Base-by-base conservation (phyloP, 768 basidiomycete species). In the Lenzites betulinus region DNA sequence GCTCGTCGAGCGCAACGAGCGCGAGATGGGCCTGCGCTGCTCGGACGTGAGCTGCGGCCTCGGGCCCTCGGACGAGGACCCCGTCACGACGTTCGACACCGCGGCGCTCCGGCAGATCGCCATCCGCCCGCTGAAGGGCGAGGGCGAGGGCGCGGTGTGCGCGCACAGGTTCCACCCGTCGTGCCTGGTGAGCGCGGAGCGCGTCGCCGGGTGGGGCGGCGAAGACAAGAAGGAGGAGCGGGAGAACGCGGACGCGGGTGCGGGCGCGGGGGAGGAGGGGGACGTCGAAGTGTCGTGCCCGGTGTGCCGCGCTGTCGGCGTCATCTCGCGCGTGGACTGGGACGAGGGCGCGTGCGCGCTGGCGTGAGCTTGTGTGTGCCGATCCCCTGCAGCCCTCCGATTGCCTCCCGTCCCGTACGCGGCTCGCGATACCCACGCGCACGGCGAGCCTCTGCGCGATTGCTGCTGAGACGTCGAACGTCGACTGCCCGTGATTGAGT, bases 201-300 rank as follows among this genome's bases (percentile, higher is more conserved):
- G 84, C 61, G 86, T 78, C 16, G 82, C 87, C 13, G 77, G 86
- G n/a, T 82, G 81, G 75, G 87, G 86, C 23, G 80, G 76, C 16
- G 72, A 69, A 36, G 73, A 69, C 36, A 64, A 70, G 68, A 79
- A 82, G 54, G 72, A 70, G 54, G 71, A 76, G 46, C 71, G 69
- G 23, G 71, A 74, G 59, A 69, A 69, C 15, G 67, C 69, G 22
- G 63, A 57, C 28, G 62, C 54, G 39, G 30, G 30, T 11, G 30
- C 4, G 30, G 30, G 30, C 30, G 30, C 54, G 39, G 30, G 30
- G 6, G 30, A 33, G 30, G 30, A 11, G 6, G 30, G 11, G 30
- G 60, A 63, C 18, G 83, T 90, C 0, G 84, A 88, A 69, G 88
- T 91, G n/a, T 82, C 83, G 18, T 92, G 91, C 71, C 86, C 89